Evolutionary conservation across 176 grass and related monocot species (phyloP).

Genomic region (Guadua angustifolia): DNA sequence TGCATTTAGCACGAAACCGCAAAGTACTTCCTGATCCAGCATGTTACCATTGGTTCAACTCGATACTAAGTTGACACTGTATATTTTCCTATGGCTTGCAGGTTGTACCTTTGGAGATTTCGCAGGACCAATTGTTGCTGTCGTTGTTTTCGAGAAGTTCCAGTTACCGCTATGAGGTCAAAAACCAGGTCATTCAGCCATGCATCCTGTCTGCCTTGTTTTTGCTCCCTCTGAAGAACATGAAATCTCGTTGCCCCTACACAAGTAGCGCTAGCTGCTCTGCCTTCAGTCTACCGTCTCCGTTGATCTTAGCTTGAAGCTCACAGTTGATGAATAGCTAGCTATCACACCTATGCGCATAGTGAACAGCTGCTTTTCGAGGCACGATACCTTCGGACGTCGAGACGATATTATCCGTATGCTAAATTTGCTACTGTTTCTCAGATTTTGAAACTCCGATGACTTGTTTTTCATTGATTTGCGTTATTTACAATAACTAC

Average conservation of each 20-base stretch:
- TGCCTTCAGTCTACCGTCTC: neutral
- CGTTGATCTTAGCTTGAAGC: slow-evolving; percentile 40
- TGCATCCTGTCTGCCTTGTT: neutral
- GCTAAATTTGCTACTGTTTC: neutral
- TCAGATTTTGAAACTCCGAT: slow-evolving; percentile 12
- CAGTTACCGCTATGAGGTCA: slow-evolving; percentile 57
- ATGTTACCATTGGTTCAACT: neutral
- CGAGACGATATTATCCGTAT: slow-evolving; percentile 18
- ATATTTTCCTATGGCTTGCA: slow-evolving; percentile 44
- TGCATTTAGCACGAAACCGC: neutral
- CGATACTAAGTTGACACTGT: slow-evolving; percentile 16
- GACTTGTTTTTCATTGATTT: neutral
- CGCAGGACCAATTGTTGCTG: slow-evolving; percentile 67
- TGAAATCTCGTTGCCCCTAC: neutral
- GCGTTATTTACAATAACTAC: neutral
- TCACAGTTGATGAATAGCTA: slow-evolving; percentile 48
- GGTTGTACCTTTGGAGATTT: slow-evolving; percentile 91
- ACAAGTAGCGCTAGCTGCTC: neutral
- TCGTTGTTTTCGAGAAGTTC: slow-evolving; percentile 77
- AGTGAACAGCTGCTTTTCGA: slow-evolving; percentile 21
- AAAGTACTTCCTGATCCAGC: neutral
- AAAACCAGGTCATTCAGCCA: neutral
- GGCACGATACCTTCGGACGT: neutral
- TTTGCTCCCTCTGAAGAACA: neutral
- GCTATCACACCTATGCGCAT: neutral